Base-by-base conservation (phyloP, 164 flowering plant genomes). In the Cinnamomum micranthum region DNA sequence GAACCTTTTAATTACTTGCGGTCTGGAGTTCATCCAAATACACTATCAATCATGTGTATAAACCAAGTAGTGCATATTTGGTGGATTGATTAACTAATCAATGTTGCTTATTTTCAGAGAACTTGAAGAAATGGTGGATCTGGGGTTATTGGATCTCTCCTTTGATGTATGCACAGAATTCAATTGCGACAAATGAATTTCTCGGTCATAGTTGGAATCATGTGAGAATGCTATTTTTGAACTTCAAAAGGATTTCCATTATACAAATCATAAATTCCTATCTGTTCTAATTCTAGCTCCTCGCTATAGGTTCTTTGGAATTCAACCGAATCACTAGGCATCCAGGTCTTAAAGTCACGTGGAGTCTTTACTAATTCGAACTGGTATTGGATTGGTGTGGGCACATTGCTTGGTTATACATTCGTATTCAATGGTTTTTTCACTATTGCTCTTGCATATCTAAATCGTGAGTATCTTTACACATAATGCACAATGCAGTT, bases 321-420 rank as follows among this genome's bases (percentile, higher is more conserved):
- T 41, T 65, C 69, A 28, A 76, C 59, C 10, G 69, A 75, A 50
- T 3, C 83, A 33, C n/a, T 84, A 47, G 87, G 87, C 47, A 59
- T 69, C 27, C 31, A 19, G 28, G 60, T 76, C 22, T 27, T 79
- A 73, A 74, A 69, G 66, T 50, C 78, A 51, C 85, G 87, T 55
- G 87, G 85, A 33, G 60, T 81, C 65, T 82, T 77, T 60, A 76
- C 87, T 12, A 19, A 73, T 27, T 72, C 82, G 41, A 75, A 78
- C 58, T 85, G 87, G 87, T 85, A 81, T 71, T 85, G 87, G 87
- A 71, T 85, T 17, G 85, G 85, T 5, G 72, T 69, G 2, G 80
- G 78, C 23, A 84, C 85, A 58, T 70, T 75, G 64, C 2, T 78
- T 47, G 87, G 87, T 64, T 85, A 71, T 63, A 41, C 69, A 14